phyloP scores from a whole-genome alignment of 2,329 filamentous ascomycete genomes.

The Sclerotinia spermophila region DNA sequence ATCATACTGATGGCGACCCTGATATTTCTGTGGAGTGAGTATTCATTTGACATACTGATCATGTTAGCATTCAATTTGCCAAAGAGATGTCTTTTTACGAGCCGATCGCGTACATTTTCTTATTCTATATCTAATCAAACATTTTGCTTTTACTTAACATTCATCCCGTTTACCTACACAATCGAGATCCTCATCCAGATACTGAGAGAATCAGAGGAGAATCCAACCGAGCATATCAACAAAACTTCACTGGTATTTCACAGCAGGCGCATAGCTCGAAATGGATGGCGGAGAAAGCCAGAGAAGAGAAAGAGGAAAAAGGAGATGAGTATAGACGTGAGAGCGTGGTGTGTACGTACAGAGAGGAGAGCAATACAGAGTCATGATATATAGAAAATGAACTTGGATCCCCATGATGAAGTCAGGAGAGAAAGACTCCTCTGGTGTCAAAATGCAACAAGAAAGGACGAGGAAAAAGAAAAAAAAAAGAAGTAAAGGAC shows the following conservation, averaged over 20 bases:
- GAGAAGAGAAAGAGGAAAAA: not conserved
- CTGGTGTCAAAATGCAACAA: not conserved
- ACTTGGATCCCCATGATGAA: not conserved
- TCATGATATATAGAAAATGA: not conserved
- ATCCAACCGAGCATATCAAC: not conserved
- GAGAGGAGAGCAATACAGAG: not conserved
- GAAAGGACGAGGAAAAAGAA: not conserved
- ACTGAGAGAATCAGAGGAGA: not conserved
- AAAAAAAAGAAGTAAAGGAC: not conserved
- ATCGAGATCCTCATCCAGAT: not conserved
- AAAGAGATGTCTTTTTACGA: not conserved
- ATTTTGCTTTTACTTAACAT: not conserved
- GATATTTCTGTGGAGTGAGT: not conserved
- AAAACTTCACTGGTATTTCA: not conserved
- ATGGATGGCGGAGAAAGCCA: not conserved
- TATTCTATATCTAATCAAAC: not conserved
- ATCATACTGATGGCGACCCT: not conserved
- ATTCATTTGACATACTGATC: not conserved
- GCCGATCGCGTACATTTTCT: not conserved
- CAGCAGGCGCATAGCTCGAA: rapidly evolving
- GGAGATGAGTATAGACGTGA: not conserved
- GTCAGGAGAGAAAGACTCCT: not conserved
- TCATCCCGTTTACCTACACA: not conserved
- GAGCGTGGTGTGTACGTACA: too few relatives aligned
- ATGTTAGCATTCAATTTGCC: not conserved